Percentiles rank a stretch among this genome's conserved stretches.
These are phyloP conservation scores for Crithidia brevicula DNA, from an alignment of 208 protist genomes.

Conservation along the genomic window DNA sequence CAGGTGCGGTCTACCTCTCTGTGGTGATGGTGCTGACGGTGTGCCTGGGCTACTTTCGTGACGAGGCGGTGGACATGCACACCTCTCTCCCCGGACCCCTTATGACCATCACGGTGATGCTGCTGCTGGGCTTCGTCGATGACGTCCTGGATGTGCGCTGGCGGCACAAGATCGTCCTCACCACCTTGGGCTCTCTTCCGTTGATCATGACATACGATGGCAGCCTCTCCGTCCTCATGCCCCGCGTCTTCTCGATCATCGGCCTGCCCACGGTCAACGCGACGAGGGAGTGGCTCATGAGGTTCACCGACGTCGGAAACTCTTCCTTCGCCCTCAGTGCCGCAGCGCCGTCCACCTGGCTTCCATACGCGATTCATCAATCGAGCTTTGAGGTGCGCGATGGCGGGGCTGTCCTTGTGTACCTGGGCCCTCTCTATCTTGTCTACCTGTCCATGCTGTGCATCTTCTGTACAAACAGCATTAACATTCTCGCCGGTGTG, in stretches of 20 bases:
- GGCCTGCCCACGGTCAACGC: slow-evolving; percentile 24
- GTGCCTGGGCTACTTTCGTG: slow-evolving; percentile 37
- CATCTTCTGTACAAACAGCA: slow-evolving; percentile 99
- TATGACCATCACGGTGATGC: slow-evolving; percentile 97
- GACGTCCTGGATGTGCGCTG: slow-evolving; percentile 99
- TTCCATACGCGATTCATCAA: slow-evolving; percentile 13
- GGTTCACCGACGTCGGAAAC: slow-evolving; percentile 4
- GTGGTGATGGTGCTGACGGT: slow-evolving; percentile 56
- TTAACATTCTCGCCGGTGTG: slow-evolving; percentile 99
- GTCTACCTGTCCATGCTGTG: slow-evolving; percentile 96
- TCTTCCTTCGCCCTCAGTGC: neutral
- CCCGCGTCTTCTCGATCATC: slow-evolving; percentile 47
- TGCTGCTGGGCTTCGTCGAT: slow-evolving; percentile 99
- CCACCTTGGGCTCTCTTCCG: slow-evolving; percentile 95
- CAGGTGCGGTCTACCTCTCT: slow-evolving; percentile 77
- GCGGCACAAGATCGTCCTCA: slow-evolving; percentile 98
- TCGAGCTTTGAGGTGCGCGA: slow-evolving; percentile 20
- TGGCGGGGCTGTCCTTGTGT: slow-evolving; percentile 40
- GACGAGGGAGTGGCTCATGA: slow-evolving; percentile 13
- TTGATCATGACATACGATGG: slow-evolving; percentile 94
- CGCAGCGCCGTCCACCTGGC: slow-evolving; percentile 11
- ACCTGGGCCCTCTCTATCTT: slow-evolving; percentile 95
- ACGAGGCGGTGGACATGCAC: slow-evolving; percentile 44
- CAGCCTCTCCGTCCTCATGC: slow-evolving; percentile 89
- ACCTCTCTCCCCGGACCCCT: slow-evolving; percentile 77